These are phyloP conservation scores for Arthrobotrys iridis DNA, from an alignment of 2,329 filamentous ascomycete species.

Conservation along the genomic window DNA sequence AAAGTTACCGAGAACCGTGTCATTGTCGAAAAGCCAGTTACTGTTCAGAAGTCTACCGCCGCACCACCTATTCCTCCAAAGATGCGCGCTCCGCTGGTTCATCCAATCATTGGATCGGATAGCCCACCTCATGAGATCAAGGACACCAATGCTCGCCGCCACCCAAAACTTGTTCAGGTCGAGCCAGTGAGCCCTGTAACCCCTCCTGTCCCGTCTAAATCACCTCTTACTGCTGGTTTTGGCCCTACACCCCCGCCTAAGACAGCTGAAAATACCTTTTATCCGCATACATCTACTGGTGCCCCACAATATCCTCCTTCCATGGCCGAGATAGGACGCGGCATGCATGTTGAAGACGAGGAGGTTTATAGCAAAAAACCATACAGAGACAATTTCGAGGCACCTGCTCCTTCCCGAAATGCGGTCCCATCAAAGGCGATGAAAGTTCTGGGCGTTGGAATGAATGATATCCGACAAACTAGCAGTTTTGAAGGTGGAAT, in stretches of 20 bases:
- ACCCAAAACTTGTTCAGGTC: conserved; percentile 13
- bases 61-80: conserved; percentile 29
- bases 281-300: neutral
- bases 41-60: neutral
- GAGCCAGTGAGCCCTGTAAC: neutral
- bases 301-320: neutral
- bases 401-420: neutral
- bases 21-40: neutral
- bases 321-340: conserved; percentile 7
- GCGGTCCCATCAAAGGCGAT: conserved; percentile 16
- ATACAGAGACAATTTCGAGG: neutral
- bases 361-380: neutral
- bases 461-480: neutral
- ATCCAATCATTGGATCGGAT: conserved; percentile 25
- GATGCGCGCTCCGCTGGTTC: neutral
- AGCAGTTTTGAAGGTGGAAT: neutral
- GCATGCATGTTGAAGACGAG: conserved; percentile 1
- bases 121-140: conserved; percentile 48
- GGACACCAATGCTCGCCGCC: conserved; percentile 3
- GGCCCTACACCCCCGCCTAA: neutral
- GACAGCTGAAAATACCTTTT: neutral
- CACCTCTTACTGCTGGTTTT: neutral
- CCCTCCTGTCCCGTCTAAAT: conserved; percentile 26
- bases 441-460: conserved; percentile 21
- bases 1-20: neutral